A percentile compares a stretch with the other conserved stretches of the same genome.
phyloP scores from a whole-genome alignment of 352 stramenopile species.

The Thraustotheca clavata region DNA sequence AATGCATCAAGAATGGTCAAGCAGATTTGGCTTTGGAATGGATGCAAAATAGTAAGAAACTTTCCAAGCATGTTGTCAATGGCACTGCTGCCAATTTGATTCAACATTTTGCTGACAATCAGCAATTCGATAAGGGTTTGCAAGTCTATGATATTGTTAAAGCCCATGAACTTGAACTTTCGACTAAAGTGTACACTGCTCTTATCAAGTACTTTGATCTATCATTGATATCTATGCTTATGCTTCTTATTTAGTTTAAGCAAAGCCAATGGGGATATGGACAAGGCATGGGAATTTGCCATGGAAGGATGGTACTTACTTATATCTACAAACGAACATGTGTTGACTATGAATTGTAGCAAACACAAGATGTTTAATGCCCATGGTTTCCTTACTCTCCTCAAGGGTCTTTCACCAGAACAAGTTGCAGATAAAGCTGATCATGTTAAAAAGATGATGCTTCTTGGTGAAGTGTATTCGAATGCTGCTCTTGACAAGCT shows the following conservation, averaged over 20 bases:
- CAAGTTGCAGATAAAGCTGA: conserved; percentile 49
- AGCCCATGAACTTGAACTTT: conserved; percentile 35
- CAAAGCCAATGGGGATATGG: conserved; percentile 47
- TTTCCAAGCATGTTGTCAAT: conserved; percentile 70
- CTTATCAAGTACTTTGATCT: conserved; percentile 49
- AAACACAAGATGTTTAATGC: conserved; percentile 68
- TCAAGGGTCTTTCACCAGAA: conserved; percentile 43
- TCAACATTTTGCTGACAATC: conserved; percentile 43
- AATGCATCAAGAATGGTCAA: conserved; percentile 48
- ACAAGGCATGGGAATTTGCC: conserved; percentile 51
- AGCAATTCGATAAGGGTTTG: conserved; percentile 47
- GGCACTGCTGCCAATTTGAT: conserved; percentile 67
- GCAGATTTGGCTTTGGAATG: conserved; percentile 64
- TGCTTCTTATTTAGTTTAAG: neutral
- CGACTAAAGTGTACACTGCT: conserved; percentile 70
- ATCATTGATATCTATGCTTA: neutral
- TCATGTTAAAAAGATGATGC: conserved; percentile 68
- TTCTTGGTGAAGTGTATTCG: conserved; percentile 70
- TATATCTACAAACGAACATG: too few relatives aligned
- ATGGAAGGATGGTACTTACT: conserved; percentile 42
- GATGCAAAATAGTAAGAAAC: conserved; percentile 52
- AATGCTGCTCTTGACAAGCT: conserved; percentile 48
- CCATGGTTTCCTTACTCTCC: conserved; percentile 55
- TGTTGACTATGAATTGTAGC: neutral
- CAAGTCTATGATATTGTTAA: conserved; percentile 49